Evolutionary conservation across 192 early-diverging fungal species (phyloP), one percentile per base, ranked within the genome.

Genomic region (Umbelopsis sp.): DNA sequence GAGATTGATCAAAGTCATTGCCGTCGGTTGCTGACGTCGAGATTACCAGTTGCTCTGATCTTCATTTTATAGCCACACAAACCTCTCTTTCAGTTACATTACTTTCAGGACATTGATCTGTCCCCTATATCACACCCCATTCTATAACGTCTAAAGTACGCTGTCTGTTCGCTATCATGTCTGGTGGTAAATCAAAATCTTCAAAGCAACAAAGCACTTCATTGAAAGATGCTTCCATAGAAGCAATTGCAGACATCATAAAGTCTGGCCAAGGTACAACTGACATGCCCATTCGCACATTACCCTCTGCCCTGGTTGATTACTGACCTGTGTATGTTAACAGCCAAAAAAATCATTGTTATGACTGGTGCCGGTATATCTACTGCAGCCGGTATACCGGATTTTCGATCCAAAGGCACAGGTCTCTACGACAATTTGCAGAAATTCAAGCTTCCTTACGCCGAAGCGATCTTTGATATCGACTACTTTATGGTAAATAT

Each of bases 391-490:
- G 90, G 90, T 51, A 99, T 99, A 52, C 95, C 96, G 61, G 97
- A 98, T 73, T 99, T 99, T 79, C 85, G 97, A 61, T 90, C 93
- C 3, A 90, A 93, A 20, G 91, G 91, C 5, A 97, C 95, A 16
- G 97, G 97, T 4, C 85, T 99, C 37, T 98, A 96, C 68, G 92
- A 91, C 51, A 96, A 96, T 71, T 84, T 99, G 53, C 84, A 91
- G 67, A 87, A 92, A 55, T 99, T 92, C 80, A 84, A 95, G 25
- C 77, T 99, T 46, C 95, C 96, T 3, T 94, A 94, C 75, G 91
- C 97, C 15, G 93, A 99, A 65, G 95, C 95, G 10, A 95, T 99
- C 50, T 99, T 99, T 79, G 88, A 94, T 53, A 94, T 99, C 20
- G 80, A 85, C n/a, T 99, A 94, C 76, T 98, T 97, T 67, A 80